Conservation (phyloP, 176 grass and related monocot species). For the Miscanthus lutarioriparius region DNA sequence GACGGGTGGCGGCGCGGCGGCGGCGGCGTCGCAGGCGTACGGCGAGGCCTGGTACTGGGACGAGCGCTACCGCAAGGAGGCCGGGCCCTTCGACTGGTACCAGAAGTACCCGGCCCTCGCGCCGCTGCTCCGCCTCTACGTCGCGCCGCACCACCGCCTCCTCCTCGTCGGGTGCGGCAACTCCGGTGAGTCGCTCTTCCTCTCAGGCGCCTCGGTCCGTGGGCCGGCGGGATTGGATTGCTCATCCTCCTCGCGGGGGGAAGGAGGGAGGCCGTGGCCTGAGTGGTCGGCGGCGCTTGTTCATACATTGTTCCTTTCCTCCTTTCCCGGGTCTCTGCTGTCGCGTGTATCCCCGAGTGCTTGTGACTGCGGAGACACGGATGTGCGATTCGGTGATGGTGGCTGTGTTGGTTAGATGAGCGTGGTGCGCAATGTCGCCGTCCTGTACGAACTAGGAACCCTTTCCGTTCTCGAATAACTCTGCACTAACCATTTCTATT, state of each 20-base stretch:
- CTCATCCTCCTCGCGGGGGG: background rate
- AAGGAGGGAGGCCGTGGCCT: background rate
- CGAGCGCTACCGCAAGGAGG: conserved; percentile 81
- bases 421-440: background rate
- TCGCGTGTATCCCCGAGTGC: background rate
- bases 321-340: background rate
- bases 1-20: conserved; percentile 41
- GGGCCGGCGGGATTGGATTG: background rate
- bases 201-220: background rate
- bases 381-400: background rate
- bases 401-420: background rate
- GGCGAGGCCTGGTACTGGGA: conserved; percentile 95
- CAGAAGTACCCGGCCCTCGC: conserved; percentile 85
- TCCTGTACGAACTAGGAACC: background rate
- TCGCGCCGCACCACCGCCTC: conserved; percentile 52
- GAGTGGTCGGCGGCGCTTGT: background rate
- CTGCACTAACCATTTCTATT: background rate
- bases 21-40: conserved; percentile 65
- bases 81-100: conserved; percentile 89
- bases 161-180: conserved; percentile 95
- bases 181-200: conserved; percentile 47
- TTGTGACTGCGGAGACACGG: background rate
- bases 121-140: conserved; percentile 71
- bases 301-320: background rate
- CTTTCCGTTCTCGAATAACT: background rate